phyloP scores from a whole-genome alignment of 2,329 filamentous ascomycete genomes.

The Davidsoniella neocaledoniae region DNA sequence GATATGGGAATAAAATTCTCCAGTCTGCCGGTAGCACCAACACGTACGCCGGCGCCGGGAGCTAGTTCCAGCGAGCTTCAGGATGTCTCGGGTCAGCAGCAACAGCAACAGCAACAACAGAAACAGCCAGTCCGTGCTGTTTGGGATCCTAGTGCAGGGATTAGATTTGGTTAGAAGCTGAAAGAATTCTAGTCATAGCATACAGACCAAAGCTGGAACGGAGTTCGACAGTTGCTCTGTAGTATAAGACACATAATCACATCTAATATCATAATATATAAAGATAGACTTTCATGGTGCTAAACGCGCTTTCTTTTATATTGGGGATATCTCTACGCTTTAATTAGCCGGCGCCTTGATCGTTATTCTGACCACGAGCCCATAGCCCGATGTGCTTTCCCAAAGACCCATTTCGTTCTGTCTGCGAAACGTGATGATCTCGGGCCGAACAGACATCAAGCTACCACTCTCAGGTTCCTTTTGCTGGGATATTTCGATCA shows the following conservation, averaged over 20 bases:
- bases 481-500: no score
- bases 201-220: neutral
- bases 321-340: no score
- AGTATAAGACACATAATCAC: no score
- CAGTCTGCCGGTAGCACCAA: constrained; percentile 19
- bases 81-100: constrained; percentile 14
- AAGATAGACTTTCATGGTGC: neutral
- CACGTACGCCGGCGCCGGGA: constrained; percentile 14
- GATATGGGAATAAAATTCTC: constrained; percentile 69
- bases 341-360: neutral
- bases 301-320: no score
- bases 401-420: constrained; percentile 35
- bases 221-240: neutral
- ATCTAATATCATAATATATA: neutral
- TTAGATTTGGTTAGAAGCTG: constrained; percentile 14
- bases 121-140: neutral
- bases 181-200: neutral
- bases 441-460: constrained; percentile 25
- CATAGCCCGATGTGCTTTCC: constrained; percentile 34
- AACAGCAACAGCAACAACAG: constrained; percentile 13
- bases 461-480: neutral
- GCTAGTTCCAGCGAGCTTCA: constrained; percentile 13
- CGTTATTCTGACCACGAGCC: constrained; percentile 27
- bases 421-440: constrained; percentile 33
- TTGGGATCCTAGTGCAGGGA: constrained; percentile 11